phyloP scores from a whole-genome alignment of 164 flowering plant genomes.

The Cinnamomum chago region DNA sequence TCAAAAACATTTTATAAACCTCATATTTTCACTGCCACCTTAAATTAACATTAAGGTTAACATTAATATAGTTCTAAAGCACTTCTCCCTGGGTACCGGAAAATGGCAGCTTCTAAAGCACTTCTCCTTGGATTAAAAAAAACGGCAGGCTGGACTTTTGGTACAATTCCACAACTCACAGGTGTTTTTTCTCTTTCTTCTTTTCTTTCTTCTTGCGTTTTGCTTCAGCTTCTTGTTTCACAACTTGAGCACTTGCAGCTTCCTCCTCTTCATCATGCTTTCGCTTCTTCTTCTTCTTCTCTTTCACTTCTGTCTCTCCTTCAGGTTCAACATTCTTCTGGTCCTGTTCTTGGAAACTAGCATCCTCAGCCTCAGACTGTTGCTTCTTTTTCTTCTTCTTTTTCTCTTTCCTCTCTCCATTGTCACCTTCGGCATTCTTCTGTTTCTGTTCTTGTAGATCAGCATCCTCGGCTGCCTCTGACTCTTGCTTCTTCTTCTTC shows the following conservation, averaged over 20 bases:
- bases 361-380: constrained; percentile 19
- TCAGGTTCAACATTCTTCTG: constrained; percentile 18
- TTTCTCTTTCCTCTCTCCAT: constrained; percentile 17
- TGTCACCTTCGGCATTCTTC: constrained; percentile 42
- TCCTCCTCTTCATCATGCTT: constrained; percentile 38
- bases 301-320: constrained; percentile 5
- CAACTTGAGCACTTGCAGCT: background rate
- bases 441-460: constrained; percentile 29
- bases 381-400: constrained; percentile 28
- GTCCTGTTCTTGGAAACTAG: constrained; percentile 3
- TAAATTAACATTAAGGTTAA: no score
- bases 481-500: constrained; percentile 20
- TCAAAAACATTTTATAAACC: no score
- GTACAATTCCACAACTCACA: constrained; percentile 2
- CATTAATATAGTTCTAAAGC: no score
- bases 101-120: background rate
- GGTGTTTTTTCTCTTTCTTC: constrained; percentile 41
- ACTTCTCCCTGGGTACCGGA: background rate
- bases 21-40: no score
- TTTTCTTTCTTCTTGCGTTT: constrained; percentile 37
- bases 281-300: constrained; percentile 46
- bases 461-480: constrained; percentile 4
- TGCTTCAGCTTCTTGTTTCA: constrained; percentile 21
- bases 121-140: background rate
- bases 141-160: background rate